Evolutionary conservation across 1,284 basidiomycete species (phyloP).

Genomic region (Clitocybe nebularis): DNA sequence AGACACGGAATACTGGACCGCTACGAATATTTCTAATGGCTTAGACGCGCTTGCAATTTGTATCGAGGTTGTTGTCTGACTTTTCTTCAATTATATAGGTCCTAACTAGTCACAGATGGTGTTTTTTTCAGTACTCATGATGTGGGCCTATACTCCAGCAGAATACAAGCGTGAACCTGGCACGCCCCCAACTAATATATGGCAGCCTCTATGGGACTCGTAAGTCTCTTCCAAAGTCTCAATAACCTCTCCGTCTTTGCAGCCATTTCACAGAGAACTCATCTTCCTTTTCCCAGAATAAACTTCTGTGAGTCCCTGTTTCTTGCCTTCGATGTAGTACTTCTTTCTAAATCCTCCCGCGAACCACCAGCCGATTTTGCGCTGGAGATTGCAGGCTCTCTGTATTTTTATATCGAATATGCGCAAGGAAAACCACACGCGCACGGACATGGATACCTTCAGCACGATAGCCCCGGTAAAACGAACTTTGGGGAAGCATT

Average conservation of each 20-base stretch:
- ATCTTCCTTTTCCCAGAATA: slow-evolving; percentile 40
- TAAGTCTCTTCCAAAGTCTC: slow-evolving; percentile 31
- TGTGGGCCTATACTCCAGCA: slow-evolving; percentile 73
- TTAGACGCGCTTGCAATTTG: slow-evolving; percentile 78
- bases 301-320: slow-evolving; percentile 51
- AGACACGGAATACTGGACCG: slow-evolving; percentile 77
- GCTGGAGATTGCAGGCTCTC: slow-evolving; percentile 57
- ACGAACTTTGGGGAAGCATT: slow-evolving; percentile 29
- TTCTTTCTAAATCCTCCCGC: slow-evolving; percentile 5
- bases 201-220: slow-evolving; percentile 73
- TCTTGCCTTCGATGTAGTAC: slow-evolving; percentile 15
- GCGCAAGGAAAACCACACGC: slow-evolving; percentile 43
- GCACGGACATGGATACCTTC: slow-evolving; percentile 30
- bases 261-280: neutral
- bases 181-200: slow-evolving; percentile 41
- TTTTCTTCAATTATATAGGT: slow-evolving; percentile 6
- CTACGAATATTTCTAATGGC: slow-evolving; percentile 76
- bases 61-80: slow-evolving; percentile 58
- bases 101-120: slow-evolving; percentile 59
- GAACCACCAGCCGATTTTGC: slow-evolving; percentile 53
- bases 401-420: slow-evolving; percentile 58
- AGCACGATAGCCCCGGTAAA: slow-evolving; percentile 14
- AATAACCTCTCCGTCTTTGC: neutral
- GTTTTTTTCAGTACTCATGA: slow-evolving; percentile 72
- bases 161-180: slow-evolving; percentile 54